Base-by-base conservation (phyloP, 306 rosid genomes). In the Potentilla sterilis region DNA sequence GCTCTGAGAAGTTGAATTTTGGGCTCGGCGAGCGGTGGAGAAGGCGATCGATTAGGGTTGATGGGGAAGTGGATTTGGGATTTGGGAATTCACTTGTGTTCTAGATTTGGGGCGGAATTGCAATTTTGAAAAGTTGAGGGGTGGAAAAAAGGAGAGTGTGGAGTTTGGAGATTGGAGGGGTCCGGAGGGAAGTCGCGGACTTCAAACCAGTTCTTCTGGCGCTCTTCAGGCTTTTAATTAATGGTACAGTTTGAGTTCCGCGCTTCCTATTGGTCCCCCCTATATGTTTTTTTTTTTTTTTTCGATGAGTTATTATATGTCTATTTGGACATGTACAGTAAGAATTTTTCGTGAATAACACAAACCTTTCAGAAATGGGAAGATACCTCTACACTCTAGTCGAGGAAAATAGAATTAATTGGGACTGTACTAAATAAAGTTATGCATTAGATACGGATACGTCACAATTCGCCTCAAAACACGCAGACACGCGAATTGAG, bases 21-120 rank as follows among this genome's bases (percentile, higher is more conserved):
- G 40, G 80, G 67, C 22, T 44, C 66, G 28, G 42, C 37, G 55
- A 55, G 76, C 37, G 51, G 37, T 55, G 77, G 74, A 69, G 51
- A 65, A 49, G 70, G 74, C 70, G 85, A 87, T 87, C 83, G 84
- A 73, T 79, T 80, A 69, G 76, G 61, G 77, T 77, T 67, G 67
- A 77, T 43, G 46, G 46, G 28, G 32, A 0, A 35, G 77, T 55
- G 58, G 52, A 65, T 58, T 32, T 34, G 57, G 79, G 63, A 7
- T 41, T 48, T 34, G 51, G 77, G 80, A 24, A 67, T 2, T 37
- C 69, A 64, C 80, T 46, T 70, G 54, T 70, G 54, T 61, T 40
- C 41, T 65, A 83, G 32, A 22, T 83, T 71, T 21, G 83, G 79
- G 88, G 54, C 7, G 0, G 59, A 54, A 66, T 8, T 81, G 13